Evolutionary conservation across 2,329 filamentous ascomycete species (phyloP).

Genomic region (Raffaelea arxii): DNA sequence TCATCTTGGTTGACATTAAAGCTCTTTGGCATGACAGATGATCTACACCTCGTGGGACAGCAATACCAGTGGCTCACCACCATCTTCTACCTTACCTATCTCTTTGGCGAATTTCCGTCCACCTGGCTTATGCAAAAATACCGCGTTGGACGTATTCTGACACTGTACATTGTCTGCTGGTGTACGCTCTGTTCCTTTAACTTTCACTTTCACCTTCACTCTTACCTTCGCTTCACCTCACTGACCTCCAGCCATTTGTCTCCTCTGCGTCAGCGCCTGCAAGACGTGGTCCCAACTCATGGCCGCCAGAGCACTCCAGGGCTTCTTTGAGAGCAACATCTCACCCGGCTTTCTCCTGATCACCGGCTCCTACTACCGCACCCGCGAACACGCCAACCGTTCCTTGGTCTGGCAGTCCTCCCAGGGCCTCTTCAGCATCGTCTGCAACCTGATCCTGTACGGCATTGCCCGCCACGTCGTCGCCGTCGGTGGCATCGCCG

Average conservation of each 20-base stretch:
- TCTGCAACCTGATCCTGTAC: conserved; percentile 25
- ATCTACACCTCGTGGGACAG: conserved; percentile 15
- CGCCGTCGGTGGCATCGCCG: not conserved
- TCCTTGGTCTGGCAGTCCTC: conserved; percentile 26
- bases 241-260: conserved; percentile 13
- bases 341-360: conserved; percentile 28
- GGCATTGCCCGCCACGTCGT: conserved; percentile 18
- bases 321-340: conserved; percentile 27
- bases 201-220: not conserved
- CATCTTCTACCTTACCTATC: conserved; percentile 20
- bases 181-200: conserved; percentile 3
- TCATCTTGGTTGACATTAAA: not conserved
- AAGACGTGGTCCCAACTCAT: conserved; percentile 27
- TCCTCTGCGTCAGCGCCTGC: conserved; percentile 25
- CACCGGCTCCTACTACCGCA: conserved; percentile 27
- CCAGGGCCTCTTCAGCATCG: conserved; percentile 26
- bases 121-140: conserved; percentile 20
- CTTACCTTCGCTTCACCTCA: not conserved
- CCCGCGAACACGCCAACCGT: conserved; percentile 24
- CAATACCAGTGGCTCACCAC: conserved; percentile 21
- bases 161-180: conserved; percentile 19
- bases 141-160: conserved; percentile 16
- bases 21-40: conserved; percentile 23
- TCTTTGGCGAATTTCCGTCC: conserved; percentile 22
- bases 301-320: conserved; percentile 24